Percentiles rank a stretch among this genome's conserved stretches.
phyloP scores from a whole-genome alignment of 2,329 filamentous ascomycete genomes.

The Fusarium domesticum region DNA sequence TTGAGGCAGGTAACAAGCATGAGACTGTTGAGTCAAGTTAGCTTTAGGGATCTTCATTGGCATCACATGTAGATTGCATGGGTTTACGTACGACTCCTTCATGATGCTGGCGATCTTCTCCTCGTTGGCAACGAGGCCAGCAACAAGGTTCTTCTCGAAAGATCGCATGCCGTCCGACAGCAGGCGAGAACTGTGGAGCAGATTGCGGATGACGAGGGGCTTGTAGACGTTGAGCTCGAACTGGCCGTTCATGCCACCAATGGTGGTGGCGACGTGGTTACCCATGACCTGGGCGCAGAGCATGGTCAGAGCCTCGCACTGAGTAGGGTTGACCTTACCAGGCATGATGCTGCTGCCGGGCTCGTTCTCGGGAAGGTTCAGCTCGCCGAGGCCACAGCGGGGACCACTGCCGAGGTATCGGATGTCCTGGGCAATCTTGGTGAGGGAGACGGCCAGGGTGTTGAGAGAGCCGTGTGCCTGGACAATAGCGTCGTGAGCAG shows the following conservation, averaged over 20 bases:
- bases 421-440: slow-evolving; percentile 98
- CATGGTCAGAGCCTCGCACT: slow-evolving; percentile 98
- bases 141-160: slow-evolving; percentile 91
- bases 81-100: slow-evolving; percentile 76
- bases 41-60: slow-evolving; percentile 1
- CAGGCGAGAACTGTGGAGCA: slow-evolving; percentile 87
- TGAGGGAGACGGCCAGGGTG: slow-evolving; percentile 85
- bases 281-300: slow-evolving; percentile 96
- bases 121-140: slow-evolving; percentile 88
- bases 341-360: slow-evolving; percentile 98
- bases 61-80: too few relatives aligned
- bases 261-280: slow-evolving; percentile 89
- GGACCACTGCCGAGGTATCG: slow-evolving; percentile 95
- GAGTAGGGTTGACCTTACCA: slow-evolving; percentile 98
- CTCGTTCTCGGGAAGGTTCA: slow-evolving; percentile 94
- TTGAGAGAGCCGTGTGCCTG: slow-evolving; percentile 93
- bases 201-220: slow-evolving; percentile 90
- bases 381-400: slow-evolving; percentile 91
- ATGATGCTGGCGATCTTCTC: slow-evolving; percentile 84
- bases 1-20: slow-evolving; percentile 99
- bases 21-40: slow-evolving; percentile 53
- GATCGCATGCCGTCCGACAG: slow-evolving; percentile 90
- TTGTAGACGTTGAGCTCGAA: slow-evolving; percentile 99
- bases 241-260: slow-evolving; percentile 95
- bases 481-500: slow-evolving; percentile 92